Evolutionary conservation across 1,284 basidiomycete species (phyloP).

Genomic region (Coriolopsis trogii): DNA sequence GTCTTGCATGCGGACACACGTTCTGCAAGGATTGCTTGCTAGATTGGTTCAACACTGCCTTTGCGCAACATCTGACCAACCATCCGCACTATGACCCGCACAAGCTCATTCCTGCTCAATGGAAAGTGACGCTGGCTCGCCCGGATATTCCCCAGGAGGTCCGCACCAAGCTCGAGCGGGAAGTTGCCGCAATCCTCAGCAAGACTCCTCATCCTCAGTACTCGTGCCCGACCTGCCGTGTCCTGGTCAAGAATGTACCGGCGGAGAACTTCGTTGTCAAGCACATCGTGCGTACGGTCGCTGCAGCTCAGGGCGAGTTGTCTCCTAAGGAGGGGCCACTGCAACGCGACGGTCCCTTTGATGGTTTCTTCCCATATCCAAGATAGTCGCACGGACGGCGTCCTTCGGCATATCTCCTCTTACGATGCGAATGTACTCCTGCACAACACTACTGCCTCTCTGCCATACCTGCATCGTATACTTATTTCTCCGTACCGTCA

Average conservation of each 20-base stretch:
- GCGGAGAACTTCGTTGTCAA: constrained; percentile 65
- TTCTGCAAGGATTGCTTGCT: constrained; percentile 66
- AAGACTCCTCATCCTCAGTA: constrained; percentile 47
- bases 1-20: constrained; percentile 69
- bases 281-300: constrained; percentile 50
- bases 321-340: constrained; percentile 39
- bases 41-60: constrained; percentile 65
- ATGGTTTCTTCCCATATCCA: constrained; percentile 50
- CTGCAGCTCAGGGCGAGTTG: constrained; percentile 47
- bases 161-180: constrained; percentile 24
- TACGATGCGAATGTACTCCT: too few relatives aligned
- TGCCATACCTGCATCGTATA: not conserved
- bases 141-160: constrained; percentile 25
- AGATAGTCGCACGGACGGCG: too few relatives aligned
- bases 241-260: constrained; percentile 48
- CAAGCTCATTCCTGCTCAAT: constrained; percentile 16
- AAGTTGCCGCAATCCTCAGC: constrained; percentile 25
- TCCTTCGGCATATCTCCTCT: too few relatives aligned
- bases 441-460: too few relatives aligned
- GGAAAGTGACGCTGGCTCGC: constrained; percentile 19
- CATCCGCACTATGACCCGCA: constrained; percentile 50
- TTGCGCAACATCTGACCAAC: constrained; percentile 47
- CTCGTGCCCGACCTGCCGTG: constrained; percentile 68
- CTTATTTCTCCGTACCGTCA: not conserved
- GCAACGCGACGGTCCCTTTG: constrained; percentile 45